phyloP scores from a whole-genome alignment of 768 basidiomycete genomes.

The Phlebiopsis flavidoalba region DNA sequence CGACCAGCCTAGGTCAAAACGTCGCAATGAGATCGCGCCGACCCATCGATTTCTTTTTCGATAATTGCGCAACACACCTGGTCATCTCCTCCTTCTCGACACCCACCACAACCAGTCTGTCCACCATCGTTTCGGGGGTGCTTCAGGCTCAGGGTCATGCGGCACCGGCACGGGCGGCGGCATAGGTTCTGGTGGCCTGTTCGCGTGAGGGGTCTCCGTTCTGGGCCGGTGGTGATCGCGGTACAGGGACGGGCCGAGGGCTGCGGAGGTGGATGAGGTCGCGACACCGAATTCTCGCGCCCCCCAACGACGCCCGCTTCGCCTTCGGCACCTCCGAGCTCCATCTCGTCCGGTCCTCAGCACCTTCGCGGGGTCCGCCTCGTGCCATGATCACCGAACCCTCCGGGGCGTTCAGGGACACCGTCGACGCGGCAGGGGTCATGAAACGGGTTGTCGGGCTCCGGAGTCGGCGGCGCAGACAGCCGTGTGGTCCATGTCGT shows the following conservation, averaged over 20 bases:
- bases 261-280: constrained; percentile 39
- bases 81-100: constrained; percentile 65
- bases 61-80: constrained; percentile 43
- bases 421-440: constrained; percentile 44
- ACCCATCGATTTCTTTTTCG: neutral
- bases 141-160: constrained; percentile 24
- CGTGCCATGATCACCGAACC: constrained; percentile 23
- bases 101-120: constrained; percentile 85
- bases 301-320: constrained; percentile 23
- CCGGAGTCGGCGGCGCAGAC: constrained; percentile 35
- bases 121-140: constrained; percentile 59
- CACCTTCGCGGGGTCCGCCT: constrained; percentile 5
- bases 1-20: constrained; percentile 59
- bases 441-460: constrained; percentile 35
- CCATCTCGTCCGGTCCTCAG: constrained; percentile 19
- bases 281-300: constrained; percentile 5
- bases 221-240: constrained; percentile 51
- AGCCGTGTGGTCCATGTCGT: constrained; percentile 32
- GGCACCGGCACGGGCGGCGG: constrained; percentile 25
- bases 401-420: constrained; percentile 35
- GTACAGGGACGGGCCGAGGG: constrained; percentile 64
- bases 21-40: neutral
- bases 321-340: constrained; percentile 8
- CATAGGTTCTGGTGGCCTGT: constrained; percentile 32
- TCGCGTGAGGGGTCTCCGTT: constrained; percentile 30